Percentiles rank a stretch among this genome's conserved stretches.
These are phyloP conservation scores for Elongisporangium prolatum DNA, from an alignment of 352 stramenopile species.

Conservation along the genomic window DNA sequence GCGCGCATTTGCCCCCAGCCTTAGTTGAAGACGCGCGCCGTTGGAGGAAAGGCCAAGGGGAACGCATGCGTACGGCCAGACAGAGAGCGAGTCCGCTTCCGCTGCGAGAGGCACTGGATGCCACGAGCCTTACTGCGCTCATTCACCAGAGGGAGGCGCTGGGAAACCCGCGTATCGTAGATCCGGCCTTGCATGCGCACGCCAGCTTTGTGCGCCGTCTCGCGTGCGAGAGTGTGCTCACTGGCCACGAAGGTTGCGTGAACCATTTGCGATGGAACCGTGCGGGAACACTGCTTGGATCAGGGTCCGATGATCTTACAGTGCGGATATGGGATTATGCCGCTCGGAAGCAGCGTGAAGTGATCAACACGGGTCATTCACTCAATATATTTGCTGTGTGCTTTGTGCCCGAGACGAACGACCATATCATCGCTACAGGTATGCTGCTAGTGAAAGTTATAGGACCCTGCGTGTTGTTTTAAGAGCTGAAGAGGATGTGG, in stretches of 20 bases:
- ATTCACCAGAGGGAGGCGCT: conserved; percentile 48
- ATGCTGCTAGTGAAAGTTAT: too few relatives aligned
- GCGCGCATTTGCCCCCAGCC: background rate
- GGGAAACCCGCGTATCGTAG: conserved; percentile 39
- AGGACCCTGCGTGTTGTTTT: too few relatives aligned
- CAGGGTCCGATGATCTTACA: conserved; percentile 79
- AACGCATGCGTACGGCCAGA: background rate
- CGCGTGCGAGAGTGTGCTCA: conserved; percentile 44
- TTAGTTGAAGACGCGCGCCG: background rate
- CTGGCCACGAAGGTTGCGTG: conserved; percentile 69
- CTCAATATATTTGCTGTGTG: conserved; percentile 88
- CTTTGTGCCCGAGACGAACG: conserved; percentile 77
- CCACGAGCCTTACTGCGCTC: conserved; percentile 23
- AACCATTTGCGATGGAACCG: conserved; percentile 86
- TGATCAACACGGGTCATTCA: conserved; percentile 69
- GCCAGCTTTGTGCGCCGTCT: conserved; percentile 53
- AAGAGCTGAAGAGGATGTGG: background rate
- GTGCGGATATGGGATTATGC: conserved; percentile 82
- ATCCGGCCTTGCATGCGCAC: conserved; percentile 49
- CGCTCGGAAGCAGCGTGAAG: conserved; percentile 34
- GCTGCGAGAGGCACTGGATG: background rate
- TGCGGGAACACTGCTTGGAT: conserved; percentile 56
- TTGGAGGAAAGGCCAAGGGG: conserved; percentile 4
- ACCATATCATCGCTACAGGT: conserved; percentile 72
- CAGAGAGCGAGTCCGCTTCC: background rate